A percentile compares a stretch with the other conserved stretches of the same genome.
Conservation (phyloP, 169 alveolate genomes). For the Plasmodium knowlesi region DNA sequence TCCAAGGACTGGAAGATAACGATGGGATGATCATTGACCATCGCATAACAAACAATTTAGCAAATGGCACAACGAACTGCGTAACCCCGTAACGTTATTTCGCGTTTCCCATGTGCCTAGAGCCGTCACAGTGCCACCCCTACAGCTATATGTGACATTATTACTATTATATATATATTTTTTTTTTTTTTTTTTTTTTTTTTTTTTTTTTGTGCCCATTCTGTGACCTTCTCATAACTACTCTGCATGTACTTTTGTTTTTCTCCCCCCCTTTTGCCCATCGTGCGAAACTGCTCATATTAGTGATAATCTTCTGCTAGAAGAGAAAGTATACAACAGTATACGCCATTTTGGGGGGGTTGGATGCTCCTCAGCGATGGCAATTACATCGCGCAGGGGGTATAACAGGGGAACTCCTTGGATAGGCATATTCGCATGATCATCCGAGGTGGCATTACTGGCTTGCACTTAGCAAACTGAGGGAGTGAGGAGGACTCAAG, state of each 20-base stretch:
- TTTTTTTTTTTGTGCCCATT: background rate
- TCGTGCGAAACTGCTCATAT: background rate
- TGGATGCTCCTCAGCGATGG: background rate
- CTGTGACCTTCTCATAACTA: background rate
- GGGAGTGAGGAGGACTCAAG: background rate
- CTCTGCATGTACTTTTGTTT: background rate
- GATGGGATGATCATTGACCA: background rate
- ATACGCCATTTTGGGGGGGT: background rate
- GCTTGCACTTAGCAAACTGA: background rate
- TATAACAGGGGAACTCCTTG: background rate
- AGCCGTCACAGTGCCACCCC: background rate
- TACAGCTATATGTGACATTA: background rate
- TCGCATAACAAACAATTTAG: background rate
- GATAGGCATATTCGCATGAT: background rate
- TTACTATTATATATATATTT: no score
- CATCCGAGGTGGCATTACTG: background rate
- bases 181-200: no score
- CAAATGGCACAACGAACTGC: background rate
- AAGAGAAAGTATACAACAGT: background rate
- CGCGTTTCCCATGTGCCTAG: background rate
- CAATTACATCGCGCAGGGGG: background rate
- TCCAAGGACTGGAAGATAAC: background rate
- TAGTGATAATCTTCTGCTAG: background rate
- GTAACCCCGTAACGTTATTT: background rate
- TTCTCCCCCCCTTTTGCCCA: background rate